A percentile compares a stretch with the other conserved stretches of the same genome.
Conservation (phyloP, 352 stramenopile genomes). For the Pythium insidiosum region DNA sequence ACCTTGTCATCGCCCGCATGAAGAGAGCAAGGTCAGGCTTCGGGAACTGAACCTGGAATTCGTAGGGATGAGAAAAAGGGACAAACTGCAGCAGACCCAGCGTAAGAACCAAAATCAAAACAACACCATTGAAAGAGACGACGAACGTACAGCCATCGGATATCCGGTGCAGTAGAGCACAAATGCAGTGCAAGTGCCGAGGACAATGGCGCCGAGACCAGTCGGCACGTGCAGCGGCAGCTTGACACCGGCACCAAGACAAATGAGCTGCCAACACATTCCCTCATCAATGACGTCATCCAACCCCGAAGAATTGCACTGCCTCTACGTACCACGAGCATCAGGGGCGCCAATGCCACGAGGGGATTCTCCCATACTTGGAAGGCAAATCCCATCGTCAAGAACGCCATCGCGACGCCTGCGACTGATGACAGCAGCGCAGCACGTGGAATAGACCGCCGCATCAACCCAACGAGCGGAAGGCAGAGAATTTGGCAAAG, state of each 20-base stretch:
- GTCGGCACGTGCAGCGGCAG: constrained; percentile 28
- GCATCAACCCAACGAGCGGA: constrained; percentile 20
- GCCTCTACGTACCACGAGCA: constrained; percentile 19
- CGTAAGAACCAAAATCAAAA: neutral
- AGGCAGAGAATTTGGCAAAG: constrained; percentile 23
- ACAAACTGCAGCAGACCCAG: constrained; percentile 8
- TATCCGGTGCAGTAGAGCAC: constrained; percentile 17
- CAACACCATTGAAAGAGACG: too few species aligned
- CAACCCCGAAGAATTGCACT: neutral
- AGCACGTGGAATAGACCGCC: constrained; percentile 19
- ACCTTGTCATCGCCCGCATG: constrained; percentile 20
- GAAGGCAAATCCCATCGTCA: constrained; percentile 36
- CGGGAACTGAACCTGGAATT: constrained; percentile 15
- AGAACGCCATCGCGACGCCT: constrained; percentile 25
- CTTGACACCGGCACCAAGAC: constrained; percentile 28
- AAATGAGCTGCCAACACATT: constrained; percentile 16
- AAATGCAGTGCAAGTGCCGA: constrained; percentile 21
- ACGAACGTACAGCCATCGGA: constrained; percentile 11
- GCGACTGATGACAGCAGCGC: constrained; percentile 31
- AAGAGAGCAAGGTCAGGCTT: constrained; percentile 13
- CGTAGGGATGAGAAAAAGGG: constrained; percentile 20
- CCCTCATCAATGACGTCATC: neutral
- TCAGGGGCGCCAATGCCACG: constrained; percentile 21
- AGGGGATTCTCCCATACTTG: constrained; percentile 34
- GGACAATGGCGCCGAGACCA: constrained; percentile 20